Conservation (phyloP, 1,284 basidiomycete species). For the Pseudozyma tsukubaensis region DNA sequence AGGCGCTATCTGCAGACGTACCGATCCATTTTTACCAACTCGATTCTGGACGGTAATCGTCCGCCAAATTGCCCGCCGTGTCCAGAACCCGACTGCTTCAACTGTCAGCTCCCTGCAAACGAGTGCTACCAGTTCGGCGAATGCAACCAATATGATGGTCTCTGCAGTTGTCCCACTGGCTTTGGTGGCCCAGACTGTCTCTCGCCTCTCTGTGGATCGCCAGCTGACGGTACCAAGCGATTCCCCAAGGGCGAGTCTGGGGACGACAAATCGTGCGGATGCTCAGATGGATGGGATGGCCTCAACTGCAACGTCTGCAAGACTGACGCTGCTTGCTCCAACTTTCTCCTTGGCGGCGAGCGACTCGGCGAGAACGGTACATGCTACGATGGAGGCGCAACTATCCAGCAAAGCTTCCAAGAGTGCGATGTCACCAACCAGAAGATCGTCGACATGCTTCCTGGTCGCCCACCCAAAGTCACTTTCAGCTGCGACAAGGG, state of each 20-base stretch:
- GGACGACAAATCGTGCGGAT: slow-evolving; percentile 76
- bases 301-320: slow-evolving; percentile 78
- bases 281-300: slow-evolving; percentile 92
- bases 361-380: slow-evolving; percentile 78
- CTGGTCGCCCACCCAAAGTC: slow-evolving; percentile 88
- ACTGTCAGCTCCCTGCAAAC: slow-evolving; percentile 59
- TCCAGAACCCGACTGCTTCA: slow-evolving; percentile 59
- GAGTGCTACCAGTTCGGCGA: slow-evolving; percentile 74
- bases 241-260: slow-evolving; percentile 70
- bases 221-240: slow-evolving; percentile 86
- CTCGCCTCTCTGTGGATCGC: slow-evolving; percentile 83
- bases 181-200: slow-evolving; percentile 89
- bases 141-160: slow-evolving; percentile 87
- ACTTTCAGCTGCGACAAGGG: slow-evolving; percentile 76
- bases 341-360: slow-evolving; percentile 54
- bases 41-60: slow-evolving; percentile 8
- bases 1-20: slow-evolving; percentile 27
- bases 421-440: slow-evolving; percentile 95
- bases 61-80: slow-evolving; percentile 53
- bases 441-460: slow-evolving; percentile 89
- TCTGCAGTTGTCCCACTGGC: slow-evolving; percentile 88
- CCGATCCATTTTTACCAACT: slow-evolving; percentile 31
- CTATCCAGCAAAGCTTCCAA: slow-evolving; percentile 91
- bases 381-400: slow-evolving; percentile 90
- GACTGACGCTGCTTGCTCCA: slow-evolving; percentile 42